Percentiles rank a stretch among this genome's conserved stretches.
These are phyloP conservation scores for Mycena galericulata DNA, from an alignment of 768 basidiomycete species.

Conservation along the genomic window DNA sequence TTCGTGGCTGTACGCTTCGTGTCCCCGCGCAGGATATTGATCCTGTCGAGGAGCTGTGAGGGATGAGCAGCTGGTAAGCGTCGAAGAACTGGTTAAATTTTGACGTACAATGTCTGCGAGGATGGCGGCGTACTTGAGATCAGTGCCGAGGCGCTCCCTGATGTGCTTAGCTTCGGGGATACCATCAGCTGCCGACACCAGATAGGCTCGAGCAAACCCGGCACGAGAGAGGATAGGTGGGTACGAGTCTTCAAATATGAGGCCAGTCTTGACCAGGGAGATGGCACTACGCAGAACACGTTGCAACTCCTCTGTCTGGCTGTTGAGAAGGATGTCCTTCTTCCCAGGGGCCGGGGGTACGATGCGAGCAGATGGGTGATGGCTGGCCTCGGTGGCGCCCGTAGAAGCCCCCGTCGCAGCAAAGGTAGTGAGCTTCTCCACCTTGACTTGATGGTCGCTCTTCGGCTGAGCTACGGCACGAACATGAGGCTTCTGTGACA, in stretches of 20 bases:
- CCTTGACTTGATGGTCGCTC: too few species aligned
- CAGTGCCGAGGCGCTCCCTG: neutral
- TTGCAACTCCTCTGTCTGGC: neutral
- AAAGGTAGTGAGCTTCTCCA: too few species aligned
- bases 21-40: constrained; percentile 8
- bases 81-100: neutral
- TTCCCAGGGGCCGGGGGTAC: constrained; percentile 1
- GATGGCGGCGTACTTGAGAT: neutral
- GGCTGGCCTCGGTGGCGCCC: neutral
- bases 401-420: too few species aligned
- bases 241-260: neutral
- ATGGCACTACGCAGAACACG: neutral
- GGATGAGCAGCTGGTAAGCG: neutral
- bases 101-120: constrained; percentile 9
- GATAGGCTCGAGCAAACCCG: neutral
- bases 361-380: neutral
- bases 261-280: neutral
- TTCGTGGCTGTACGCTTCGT: constrained; percentile 4
- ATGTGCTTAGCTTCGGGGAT: neutral
- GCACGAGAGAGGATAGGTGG: neutral
- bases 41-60: constrained; percentile 12
- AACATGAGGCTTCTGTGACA: too few species aligned
- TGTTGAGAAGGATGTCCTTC: constrained; percentile 1
- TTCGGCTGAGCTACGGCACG: too few species aligned
- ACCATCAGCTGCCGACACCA: neutral